Evolutionary conservation across 805 yeast genomes (phyloP).

Genomic region (Saturnispora besseyi): DNA sequence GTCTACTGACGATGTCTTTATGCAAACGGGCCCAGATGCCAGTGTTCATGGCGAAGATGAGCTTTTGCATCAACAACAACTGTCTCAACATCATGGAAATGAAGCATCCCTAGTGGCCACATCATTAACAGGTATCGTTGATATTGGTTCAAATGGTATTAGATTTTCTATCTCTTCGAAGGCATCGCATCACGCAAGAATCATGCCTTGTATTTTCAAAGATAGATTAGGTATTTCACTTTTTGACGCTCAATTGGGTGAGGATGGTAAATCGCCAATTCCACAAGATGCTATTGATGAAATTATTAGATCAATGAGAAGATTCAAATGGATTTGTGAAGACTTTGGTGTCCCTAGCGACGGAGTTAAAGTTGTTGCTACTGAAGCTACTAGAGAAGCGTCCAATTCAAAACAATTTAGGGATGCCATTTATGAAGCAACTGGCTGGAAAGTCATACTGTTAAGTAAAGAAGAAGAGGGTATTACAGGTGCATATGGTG

Average conservation of each 20-base stretch:
- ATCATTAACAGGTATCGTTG: slow-evolving; percentile 57
- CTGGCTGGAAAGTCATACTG: slow-evolving; percentile 58
- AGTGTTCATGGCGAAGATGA: slow-evolving; percentile 16
- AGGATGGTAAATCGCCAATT: slow-evolving; percentile 39
- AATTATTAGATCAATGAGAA: slow-evolving; percentile 51
- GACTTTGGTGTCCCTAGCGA: slow-evolving; percentile 61
- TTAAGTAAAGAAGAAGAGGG: slow-evolving; percentile 60
- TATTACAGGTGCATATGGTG: slow-evolving; percentile 60
- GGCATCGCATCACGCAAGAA: slow-evolving; percentile 61
- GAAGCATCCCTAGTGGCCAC: slow-evolving; percentile 52
- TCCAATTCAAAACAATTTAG: slow-evolving; percentile 53
- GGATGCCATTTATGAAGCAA: slow-evolving; percentile 43
- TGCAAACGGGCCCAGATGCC: slow-evolving; percentile 21
- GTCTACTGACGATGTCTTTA: slow-evolving; percentile 24
- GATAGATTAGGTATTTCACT: slow-evolving; percentile 64
- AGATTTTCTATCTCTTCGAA: slow-evolving; percentile 64
- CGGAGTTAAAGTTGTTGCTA: slow-evolving; percentile 60
- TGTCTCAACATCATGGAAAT: slow-evolving; percentile 20
- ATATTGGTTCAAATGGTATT: slow-evolving; percentile 70
- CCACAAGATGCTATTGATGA: slow-evolving; percentile 50
- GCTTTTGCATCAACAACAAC: not conserved
- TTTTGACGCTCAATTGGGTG: slow-evolving; percentile 49
- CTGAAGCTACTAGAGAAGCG: slow-evolving; percentile 68
- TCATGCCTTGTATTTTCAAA: slow-evolving; percentile 70
- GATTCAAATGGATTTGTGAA: slow-evolving; percentile 61